Percentiles rank a stretch among this genome's conserved stretches.
These are phyloP conservation scores for Anthoceros angustus DNA, from an alignment of 225 moss, liverwort and hornwort genomes.

Conservation along the genomic window DNA sequence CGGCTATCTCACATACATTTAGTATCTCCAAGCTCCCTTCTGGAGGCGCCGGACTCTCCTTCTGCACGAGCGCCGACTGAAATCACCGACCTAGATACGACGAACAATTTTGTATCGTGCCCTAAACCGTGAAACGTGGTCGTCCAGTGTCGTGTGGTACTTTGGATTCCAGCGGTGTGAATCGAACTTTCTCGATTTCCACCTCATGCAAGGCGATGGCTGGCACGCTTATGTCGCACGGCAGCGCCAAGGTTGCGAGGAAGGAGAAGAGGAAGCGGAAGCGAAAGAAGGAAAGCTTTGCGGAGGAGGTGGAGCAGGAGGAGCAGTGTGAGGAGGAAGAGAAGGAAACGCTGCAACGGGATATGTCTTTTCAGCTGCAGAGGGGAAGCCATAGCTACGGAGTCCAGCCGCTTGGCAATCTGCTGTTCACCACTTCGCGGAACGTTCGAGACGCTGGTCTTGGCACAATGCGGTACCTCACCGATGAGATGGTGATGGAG, in stretches of 20 bases:
- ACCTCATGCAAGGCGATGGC: background rate
- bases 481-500: conserved; percentile 50
- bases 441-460: conserved; percentile 55
- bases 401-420: conserved; percentile 77
- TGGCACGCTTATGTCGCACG: background rate
- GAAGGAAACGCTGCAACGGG: background rate
- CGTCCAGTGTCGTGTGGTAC: too few species aligned
- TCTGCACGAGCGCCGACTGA: too few species aligned
- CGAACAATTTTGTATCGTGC: too few species aligned
- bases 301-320: background rate
- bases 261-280: background rate
- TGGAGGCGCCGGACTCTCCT: too few species aligned
- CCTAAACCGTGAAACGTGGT: too few species aligned
- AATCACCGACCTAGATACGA: too few species aligned
- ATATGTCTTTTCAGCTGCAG: conserved; percentile 33
- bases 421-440: conserved; percentile 30
- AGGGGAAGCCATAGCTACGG: conserved; percentile 62
- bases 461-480: conserved; percentile 38
- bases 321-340: background rate
- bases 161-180: too few species aligned
- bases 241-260: background rate
- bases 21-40: too few species aligned
- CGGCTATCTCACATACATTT: too few species aligned
- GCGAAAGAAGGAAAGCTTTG: background rate
- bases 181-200: too few species aligned